phyloP scores from a whole-genome alignment of 2,329 filamentous ascomycete genomes.

The Rhynchosporium graminicola region DNA sequence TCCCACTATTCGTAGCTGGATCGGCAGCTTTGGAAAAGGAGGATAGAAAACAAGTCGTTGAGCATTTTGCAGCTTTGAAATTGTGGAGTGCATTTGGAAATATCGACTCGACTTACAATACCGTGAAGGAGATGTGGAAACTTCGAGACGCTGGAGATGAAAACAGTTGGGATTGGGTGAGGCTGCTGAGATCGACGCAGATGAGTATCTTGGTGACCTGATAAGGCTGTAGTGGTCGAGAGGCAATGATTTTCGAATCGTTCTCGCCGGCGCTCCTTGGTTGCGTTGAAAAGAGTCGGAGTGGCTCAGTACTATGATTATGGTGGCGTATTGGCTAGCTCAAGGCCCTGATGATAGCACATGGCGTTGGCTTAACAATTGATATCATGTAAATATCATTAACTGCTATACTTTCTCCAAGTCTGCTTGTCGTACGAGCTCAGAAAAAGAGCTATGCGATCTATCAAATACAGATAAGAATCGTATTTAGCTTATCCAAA shows the following conservation, averaged over 20 bases:
- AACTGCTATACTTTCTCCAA: neutral
- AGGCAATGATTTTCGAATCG: no score
- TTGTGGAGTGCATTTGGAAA: conserved; percentile 23
- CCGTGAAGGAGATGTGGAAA: conserved; percentile 30
- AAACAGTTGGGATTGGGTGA: conserved; percentile 31
- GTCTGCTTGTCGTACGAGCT: no score
- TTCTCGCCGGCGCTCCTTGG: no score
- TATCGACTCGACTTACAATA: conserved; percentile 23
- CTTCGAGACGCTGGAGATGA: conserved; percentile 20
- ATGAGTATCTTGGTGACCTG: conserved; percentile 30
- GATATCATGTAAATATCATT: neutral
- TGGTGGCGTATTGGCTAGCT: neutral
- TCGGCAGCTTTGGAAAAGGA: neutral
- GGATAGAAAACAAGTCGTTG: neutral
- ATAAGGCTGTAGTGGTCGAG: neutral
- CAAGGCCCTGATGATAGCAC: neutral
- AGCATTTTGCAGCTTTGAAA: conserved; percentile 16
- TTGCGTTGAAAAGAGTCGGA: neutral
- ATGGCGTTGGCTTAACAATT: neutral
- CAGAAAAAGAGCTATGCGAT: no score
- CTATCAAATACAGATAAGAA: no score
- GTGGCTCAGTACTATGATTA: neutral
- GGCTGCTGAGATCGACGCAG: conserved; percentile 21
- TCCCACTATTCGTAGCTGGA: conserved; percentile 33
- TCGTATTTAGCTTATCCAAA: no score